phyloP scores from a whole-genome alignment of 2,329 filamentous ascomycete species.

The Aulographum hederae region DNA sequence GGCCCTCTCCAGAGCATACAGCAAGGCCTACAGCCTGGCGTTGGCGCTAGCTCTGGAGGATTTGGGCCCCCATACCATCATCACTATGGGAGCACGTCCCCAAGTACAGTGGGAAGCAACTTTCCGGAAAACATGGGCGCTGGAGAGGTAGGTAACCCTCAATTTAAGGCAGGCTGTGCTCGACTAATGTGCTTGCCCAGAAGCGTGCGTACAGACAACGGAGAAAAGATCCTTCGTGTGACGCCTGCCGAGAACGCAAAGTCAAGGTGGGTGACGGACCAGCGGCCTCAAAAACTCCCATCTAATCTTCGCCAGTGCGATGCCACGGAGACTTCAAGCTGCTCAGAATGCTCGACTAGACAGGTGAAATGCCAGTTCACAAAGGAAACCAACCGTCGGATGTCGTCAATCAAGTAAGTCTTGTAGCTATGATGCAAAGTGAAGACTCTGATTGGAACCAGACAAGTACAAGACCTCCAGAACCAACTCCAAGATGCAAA shows the following conservation, averaged over 20 bases:
- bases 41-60: too few species aligned
- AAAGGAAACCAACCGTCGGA: constrained; percentile 93
- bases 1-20: too few species aligned
- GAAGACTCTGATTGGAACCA: constrained; percentile 11
- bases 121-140: too few species aligned
- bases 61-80: too few species aligned
- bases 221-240: constrained; percentile 91
- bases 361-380: constrained; percentile 98
- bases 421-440: too few species aligned
- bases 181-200: too few species aligned
- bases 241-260: constrained; percentile 78
- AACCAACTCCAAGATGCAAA: constrained; percentile 70
- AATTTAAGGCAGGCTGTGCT: too few species aligned
- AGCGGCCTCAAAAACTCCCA: background rate
- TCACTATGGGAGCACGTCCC: too few species aligned
- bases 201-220: constrained; percentile 90
- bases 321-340: constrained; percentile 88
- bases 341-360: constrained; percentile 90
- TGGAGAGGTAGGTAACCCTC: too few species aligned
- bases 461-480: constrained; percentile 88
- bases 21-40: too few species aligned
- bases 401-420: constrained; percentile 87
- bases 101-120: too few species aligned
- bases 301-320: constrained; percentile 46
- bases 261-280: constrained; percentile 33